These are phyloP conservation scores for Yamadazyma akitaensis DNA, from an alignment of 805 yeast genomes.

Conservation along the genomic window DNA sequence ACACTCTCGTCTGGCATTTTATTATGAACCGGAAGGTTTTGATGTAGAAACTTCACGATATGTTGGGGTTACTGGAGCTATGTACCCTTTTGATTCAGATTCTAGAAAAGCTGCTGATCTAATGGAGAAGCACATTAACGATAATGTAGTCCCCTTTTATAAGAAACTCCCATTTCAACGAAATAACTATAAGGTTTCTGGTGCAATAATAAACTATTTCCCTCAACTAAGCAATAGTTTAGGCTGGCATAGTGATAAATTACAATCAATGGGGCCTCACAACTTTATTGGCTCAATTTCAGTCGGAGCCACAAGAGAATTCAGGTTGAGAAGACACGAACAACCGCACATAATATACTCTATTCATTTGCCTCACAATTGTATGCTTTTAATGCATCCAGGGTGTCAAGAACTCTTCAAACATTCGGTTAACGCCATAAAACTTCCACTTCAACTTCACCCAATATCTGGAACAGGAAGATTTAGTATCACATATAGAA, in stretches of 20 bases:
- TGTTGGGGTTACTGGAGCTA: conserved; percentile 39
- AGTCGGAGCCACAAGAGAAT: conserved; percentile 67
- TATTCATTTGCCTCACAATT: conserved; percentile 67
- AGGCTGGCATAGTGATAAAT: conserved; percentile 75
- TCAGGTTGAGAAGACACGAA: conserved; percentile 50
- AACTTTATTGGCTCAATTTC: conserved; percentile 65
- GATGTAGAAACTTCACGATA: conserved; percentile 24
- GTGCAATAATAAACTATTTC: conserved; percentile 57
- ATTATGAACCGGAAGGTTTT: conserved; percentile 15
- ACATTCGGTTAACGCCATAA: conserved; percentile 54
- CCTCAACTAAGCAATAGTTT: conserved; percentile 47
- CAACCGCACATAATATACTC: conserved; percentile 39
- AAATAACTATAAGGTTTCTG: conserved; percentile 49
- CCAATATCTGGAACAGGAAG: conserved; percentile 46
- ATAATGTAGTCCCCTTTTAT: conserved; percentile 31
- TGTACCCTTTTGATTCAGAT: conserved; percentile 33
- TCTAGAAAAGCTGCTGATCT: conserved; percentile 37
- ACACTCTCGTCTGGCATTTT: conserved; percentile 44
- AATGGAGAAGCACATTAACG: conserved; percentile 38
- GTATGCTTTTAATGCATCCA: conserved; percentile 69
- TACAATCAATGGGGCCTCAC: conserved; percentile 71
- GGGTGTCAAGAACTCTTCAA: conserved; percentile 76
- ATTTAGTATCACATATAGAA: conserved; percentile 64
- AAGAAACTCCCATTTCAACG: conserved; percentile 36
- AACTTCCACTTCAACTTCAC: conserved; percentile 43